Conservation (phyloP, 805 yeast genomes). For the Saturnispora quitensis region DNA sequence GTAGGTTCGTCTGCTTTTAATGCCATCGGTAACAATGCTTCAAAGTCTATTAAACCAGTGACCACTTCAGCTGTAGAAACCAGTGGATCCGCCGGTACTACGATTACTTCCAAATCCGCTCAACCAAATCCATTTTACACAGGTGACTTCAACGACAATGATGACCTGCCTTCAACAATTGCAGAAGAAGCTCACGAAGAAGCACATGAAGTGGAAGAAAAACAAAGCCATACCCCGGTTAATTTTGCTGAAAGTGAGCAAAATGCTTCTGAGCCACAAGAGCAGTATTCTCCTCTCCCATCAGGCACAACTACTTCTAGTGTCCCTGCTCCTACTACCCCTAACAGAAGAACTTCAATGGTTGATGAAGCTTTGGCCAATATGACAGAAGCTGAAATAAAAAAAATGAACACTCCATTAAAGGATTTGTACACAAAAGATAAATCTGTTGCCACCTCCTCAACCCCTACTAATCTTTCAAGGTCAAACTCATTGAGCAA, state of each 20-base stretch:
- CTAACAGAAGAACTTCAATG: slow-evolving; percentile 24
- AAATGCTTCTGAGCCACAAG: not conserved
- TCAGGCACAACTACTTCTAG: slow-evolving; percentile 8
- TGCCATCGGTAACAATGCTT: slow-evolving; percentile 11
- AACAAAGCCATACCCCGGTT: not conserved
- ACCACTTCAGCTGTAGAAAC: not conserved
- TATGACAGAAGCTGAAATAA: slow-evolving; percentile 21
- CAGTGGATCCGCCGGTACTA: slow-evolving; percentile 17
- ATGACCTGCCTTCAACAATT: slow-evolving; percentile 9
- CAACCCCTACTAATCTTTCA: slow-evolving; percentile 28
- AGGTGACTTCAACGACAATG: slow-evolving; percentile 8
- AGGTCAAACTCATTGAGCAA: slow-evolving; percentile 33
- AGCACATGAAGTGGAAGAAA: not conserved
- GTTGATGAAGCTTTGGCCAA: slow-evolving; percentile 25
- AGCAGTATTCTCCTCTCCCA: slow-evolving; percentile 2
- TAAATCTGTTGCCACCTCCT: slow-evolving; percentile 7
- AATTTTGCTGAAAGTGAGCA: not conserved
- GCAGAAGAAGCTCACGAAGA: slow-evolving; percentile 15
- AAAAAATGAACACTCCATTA: slow-evolving; percentile 24
- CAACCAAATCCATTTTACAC: slow-evolving; percentile 13
- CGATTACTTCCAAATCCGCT: slow-evolving; percentile 7
- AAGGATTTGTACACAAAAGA: slow-evolving; percentile 18
- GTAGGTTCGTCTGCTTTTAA: slow-evolving; percentile 15
- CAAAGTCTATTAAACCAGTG: slow-evolving; percentile 18
- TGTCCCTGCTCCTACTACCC: slow-evolving; percentile 8